Percentiles rank a stretch among this genome's conserved stretches.
Conservation (phyloP, 2,329 filamentous ascomycete species). For the Pseudogymnoascus sp. region DNA sequence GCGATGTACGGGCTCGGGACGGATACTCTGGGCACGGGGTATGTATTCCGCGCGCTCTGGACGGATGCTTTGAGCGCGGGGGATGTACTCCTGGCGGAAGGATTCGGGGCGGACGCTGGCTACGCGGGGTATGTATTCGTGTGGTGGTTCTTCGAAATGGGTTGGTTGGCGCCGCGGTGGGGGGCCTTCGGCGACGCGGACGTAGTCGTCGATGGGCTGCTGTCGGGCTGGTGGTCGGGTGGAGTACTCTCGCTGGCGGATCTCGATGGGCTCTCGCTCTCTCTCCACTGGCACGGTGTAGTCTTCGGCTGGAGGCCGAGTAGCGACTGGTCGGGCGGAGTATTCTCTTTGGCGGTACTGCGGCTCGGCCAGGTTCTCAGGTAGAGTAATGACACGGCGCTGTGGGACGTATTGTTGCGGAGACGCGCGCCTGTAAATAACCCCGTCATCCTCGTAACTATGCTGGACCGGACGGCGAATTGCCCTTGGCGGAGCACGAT, state of each 20-base stretch:
- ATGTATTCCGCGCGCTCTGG: conserved; percentile 36
- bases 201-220: not conserved
- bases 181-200: not conserved
- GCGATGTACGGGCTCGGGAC: conserved; percentile 33
- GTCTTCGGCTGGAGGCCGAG: conserved; percentile 35
- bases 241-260: conserved; percentile 2
- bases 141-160: conserved; percentile 39
- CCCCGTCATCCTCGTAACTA: conserved; percentile 42
- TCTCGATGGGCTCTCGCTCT: conserved; percentile 15
- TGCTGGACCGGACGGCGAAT: conserved; percentile 27
- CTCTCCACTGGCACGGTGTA: conserved; percentile 40
- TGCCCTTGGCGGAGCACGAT: conserved; percentile 38
- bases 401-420: conserved; percentile 42
- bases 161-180: conserved; percentile 20
- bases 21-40: conserved; percentile 36
- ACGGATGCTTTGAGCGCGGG: conserved; percentile 36
- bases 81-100: conserved; percentile 38
- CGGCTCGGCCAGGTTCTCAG: conserved; percentile 46
- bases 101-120: conserved; percentile 33
- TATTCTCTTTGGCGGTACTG: conserved; percentile 52
- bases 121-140: conserved; percentile 38
- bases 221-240: not conserved
- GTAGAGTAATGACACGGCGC: conserved; percentile 54
- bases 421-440: conserved; percentile 44
- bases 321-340: conserved; percentile 38